Evolutionary conservation across 495 filamentous ascomycete species (phyloP), one percentile per base, ranked within the genome.

Genomic region (Neurospora sp.): DNA sequence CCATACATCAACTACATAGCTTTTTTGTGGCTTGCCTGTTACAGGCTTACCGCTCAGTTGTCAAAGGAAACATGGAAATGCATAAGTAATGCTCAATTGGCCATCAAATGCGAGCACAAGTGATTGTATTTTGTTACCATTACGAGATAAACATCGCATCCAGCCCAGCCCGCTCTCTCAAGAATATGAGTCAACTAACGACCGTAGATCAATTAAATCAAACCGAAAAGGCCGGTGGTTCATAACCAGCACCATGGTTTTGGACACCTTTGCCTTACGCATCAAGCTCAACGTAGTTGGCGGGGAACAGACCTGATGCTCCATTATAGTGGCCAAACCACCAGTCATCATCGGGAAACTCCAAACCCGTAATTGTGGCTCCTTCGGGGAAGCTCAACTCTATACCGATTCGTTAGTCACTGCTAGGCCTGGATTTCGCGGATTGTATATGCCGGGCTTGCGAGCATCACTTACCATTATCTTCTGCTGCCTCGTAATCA

Each of bases 281-380:
- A 74, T 91, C 86, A 73, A 93, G 83, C 77, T 91, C 82, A 61
- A 93, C 91, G 79, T 94, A 94, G 78, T 93, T 93, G 74, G 91
- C 89, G n/a, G 92, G 92, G 87, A 99, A 99, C n/a, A 98, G 85
- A 35, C 96, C 96, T 8, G 87, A 88, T 72, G 89, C 88, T 9
- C 93, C 93, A 31, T 88, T 84, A 77, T 93, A 96, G 74, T 92
- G 88, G 44, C 96, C 96, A 74, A 92, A 89, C 96, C 96, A 99
- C 96, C 96, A 99, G 79, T 98, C 96, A 74, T 98, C 94, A 79
- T 98, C 96, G 5, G 96, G 96, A 83, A 98, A 98, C 82, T 98
- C 93, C 35, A 89, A 75, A 70, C 83, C 77, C 31, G 84, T 87
- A 69, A 99, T 93, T 68, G 84, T 93, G 38, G 92, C 94, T 6